Evolutionary conservation across 805 yeast species (phyloP), one percentile per base, ranked within the genome.

Genomic region (Myxozyma mucilagina): DNA sequence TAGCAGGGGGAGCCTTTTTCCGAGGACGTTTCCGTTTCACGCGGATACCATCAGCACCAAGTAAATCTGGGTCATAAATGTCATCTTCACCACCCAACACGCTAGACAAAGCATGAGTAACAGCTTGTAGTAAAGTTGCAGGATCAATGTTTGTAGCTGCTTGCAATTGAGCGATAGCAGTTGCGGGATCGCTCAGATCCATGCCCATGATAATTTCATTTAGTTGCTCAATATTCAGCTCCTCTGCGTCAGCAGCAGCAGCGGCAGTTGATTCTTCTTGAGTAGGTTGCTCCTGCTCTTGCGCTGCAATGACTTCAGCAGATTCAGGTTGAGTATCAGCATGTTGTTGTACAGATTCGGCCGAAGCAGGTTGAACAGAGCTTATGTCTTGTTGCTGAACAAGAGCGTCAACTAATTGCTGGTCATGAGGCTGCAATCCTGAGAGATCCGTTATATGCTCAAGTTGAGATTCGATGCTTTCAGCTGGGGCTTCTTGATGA

Each of bases 111-210:
- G 61, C 66, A 9, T 65, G 47, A 14, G 66, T 57, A 36, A 63
- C 60, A 32, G 66, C 66, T 34, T 63, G 66, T 47, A 63, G 41
- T 24, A 63, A 53, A 31, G 64, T 61, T 6, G 56, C 45, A 14
- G 66, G 59, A 39, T 63, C 66, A 24, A 63, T 61, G 31, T 61
- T 47, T 4, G 66, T 60, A 13, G 61, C 65, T n/a, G 45, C 47
- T 47, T 63, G 66, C 6, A 63, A 61, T 42, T 57, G 57, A 6
- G 57, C 61, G 9, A 63, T 63, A 3, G 65, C 64, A 29, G 65
- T 43, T 2, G 52, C 64, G 10, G 66, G 66, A 45, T 63, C 66
- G 16, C 56, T 56, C 13, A 63, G 50, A 38, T 62, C 65, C 59
- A 62, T 56, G 38, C 65, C 63, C 58, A 59, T 41, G 18, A 62